Evolutionary conservation across 371 early-diverging fungal species (phyloP).

Genomic region (Coemansia sp.): DNA sequence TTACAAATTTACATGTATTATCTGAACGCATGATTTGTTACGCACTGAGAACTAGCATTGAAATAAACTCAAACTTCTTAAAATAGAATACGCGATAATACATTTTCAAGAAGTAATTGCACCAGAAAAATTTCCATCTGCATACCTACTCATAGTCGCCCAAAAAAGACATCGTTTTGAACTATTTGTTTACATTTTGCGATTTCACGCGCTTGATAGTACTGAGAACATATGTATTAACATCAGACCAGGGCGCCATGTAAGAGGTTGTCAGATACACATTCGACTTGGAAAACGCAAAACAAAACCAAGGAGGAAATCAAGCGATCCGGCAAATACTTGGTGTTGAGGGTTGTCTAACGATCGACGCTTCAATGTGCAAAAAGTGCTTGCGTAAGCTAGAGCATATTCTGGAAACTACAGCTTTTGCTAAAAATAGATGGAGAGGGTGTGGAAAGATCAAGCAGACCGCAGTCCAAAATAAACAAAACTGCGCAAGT

Average conservation of each 20-base stretch:
- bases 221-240: neutral
- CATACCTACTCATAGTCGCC: neutral
- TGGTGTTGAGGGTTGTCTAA: neutral
- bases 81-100: neutral
- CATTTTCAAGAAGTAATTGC: neutral
- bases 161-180: no score
- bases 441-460: neutral
- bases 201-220: neutral
- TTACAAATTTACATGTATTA: neutral
- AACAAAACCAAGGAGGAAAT: neutral
- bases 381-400: neutral
- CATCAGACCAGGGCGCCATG: neutral
- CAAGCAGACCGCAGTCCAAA: neutral
- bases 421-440: neutral
- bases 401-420: neutral
- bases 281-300: no score
- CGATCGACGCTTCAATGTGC: neutral
- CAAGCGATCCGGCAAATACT: neutral
- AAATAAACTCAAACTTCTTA: neutral
- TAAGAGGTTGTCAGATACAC: neutral
- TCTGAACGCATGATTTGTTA: neutral
- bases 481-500: neutral
- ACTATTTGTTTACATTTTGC: neutral
- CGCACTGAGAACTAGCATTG: neutral
- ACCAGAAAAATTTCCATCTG: neutral